These are phyloP conservation scores for Suillus tomentosus DNA, from an alignment of 768 basidiomycete species.

Conservation along the genomic window DNA sequence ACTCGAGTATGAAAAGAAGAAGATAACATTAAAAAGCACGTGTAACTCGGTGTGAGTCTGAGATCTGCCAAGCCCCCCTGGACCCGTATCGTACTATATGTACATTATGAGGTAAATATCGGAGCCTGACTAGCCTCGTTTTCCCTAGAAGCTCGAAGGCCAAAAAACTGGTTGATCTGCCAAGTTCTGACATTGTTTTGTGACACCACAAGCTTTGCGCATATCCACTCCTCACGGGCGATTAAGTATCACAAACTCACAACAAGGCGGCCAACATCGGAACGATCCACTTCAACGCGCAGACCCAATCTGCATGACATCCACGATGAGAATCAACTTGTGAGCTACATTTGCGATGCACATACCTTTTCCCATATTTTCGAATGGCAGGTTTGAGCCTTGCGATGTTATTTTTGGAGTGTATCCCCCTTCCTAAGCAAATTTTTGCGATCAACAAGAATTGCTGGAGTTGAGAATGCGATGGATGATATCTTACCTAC, in stretches of 20 bases:
- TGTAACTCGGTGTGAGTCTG: too few species aligned
- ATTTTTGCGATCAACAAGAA: neutral
- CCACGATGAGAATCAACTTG: too few species aligned
- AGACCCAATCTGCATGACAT: slow-evolving; percentile 51
- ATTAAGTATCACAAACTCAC: slow-evolving; percentile 57
- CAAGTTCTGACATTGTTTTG: too few species aligned
- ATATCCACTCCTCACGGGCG: too few species aligned
- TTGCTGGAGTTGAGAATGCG: neutral
- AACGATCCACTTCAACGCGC: slow-evolving; percentile 68
- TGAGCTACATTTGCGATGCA: neutral
- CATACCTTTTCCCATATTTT: slow-evolving; percentile 73
- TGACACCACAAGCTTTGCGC: too few species aligned
- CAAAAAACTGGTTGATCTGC: too few species aligned
- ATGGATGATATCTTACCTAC: slow-evolving; percentile 57
- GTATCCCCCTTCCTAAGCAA: slow-evolving; percentile 75
- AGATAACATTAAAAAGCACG: neutral
- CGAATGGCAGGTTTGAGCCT: slow-evolving; percentile 89
- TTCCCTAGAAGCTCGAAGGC: too few species aligned
- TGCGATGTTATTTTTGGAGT: slow-evolving; percentile 67
- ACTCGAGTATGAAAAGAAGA: neutral
- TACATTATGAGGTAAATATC: too few species aligned
- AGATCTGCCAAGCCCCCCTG: too few species aligned
- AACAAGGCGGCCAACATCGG: slow-evolving; percentile 78
- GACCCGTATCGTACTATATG: too few species aligned
- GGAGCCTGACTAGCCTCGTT: too few species aligned